Percentiles rank a stretch among this genome's conserved stretches.
phyloP scores from a whole-genome alignment of 176 grass and related monocot genomes.

The Tillandsia leiboldiana region DNA sequence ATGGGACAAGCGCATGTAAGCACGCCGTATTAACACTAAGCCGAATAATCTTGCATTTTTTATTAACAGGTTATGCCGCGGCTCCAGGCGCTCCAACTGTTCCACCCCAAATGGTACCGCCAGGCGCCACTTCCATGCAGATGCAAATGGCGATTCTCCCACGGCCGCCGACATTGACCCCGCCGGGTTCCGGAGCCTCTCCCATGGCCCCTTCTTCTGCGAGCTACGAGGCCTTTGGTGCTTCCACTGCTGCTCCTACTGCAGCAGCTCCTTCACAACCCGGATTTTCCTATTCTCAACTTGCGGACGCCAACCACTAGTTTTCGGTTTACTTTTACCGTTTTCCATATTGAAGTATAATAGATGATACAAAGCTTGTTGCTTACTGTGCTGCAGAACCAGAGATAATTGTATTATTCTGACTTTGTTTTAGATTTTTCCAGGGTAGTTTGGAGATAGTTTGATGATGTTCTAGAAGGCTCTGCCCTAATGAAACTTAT shows the following conservation, averaged over 20 bases:
- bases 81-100: conserved; percentile 7
- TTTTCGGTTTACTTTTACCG: neutral
- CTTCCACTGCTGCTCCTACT: conserved; percentile 32
- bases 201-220: conserved; percentile 18
- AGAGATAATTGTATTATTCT: too few relatives aligned
- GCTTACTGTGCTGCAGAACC: too few relatives aligned
- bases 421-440: neutral
- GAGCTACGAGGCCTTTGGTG: conserved; percentile 12
- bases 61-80: conserved; percentile 45
- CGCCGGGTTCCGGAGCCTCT: conserved; percentile 43
- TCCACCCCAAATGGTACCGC: conserved; percentile 12
- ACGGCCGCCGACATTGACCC: conserved; percentile 40
- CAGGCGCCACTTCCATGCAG: conserved; percentile 31
- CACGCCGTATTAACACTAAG: neutral
- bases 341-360: neutral
- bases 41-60: neutral
- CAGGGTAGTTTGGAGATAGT: neutral
- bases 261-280: conserved; percentile 22
- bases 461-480: neutral
- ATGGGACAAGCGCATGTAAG: too few relatives aligned
- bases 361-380: neutral
- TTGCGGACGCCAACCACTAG: conserved; percentile 39
- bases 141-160: conserved; percentile 51
- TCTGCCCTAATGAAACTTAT: neutral
- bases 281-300: conserved; percentile 30